Conservation (phyloP, 2,329 filamentous ascomycete genomes). For the Lachnellula cervina region DNA sequence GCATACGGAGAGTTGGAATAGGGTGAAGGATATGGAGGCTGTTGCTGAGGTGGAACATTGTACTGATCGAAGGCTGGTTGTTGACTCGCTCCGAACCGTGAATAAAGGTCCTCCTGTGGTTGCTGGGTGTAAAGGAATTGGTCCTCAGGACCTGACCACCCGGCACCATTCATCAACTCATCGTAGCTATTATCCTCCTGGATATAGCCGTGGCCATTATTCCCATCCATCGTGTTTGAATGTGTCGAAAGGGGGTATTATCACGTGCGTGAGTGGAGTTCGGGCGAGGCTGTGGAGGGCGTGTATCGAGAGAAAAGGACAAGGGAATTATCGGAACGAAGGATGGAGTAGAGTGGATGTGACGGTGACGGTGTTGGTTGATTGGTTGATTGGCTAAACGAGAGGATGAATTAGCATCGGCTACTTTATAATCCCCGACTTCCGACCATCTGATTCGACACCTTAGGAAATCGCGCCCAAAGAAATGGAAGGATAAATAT, state of each 20-base stretch:
- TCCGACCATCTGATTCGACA: neutral
- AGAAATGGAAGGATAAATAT: neutral
- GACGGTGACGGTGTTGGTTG: neutral
- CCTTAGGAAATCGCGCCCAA: neutral
- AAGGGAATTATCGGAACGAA: neutral
- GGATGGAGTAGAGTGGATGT: neutral
- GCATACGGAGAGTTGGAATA: constrained; percentile 28
- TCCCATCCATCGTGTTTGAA: constrained; percentile 24
- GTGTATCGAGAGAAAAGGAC: neutral
- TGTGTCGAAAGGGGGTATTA: neutral
- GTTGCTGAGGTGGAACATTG: constrained; percentile 23
- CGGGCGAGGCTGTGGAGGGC: neutral
- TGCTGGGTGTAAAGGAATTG: constrained; percentile 19
- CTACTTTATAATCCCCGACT: neutral
- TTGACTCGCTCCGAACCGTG: constrained; percentile 14
- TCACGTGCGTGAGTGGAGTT: constrained; percentile 9
- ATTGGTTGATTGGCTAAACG: constrained; percentile 26
- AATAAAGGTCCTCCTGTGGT: constrained; percentile 23
- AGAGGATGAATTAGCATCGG: constrained; percentile 25
- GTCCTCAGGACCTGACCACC: constrained; percentile 20
- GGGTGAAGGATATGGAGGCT: constrained; percentile 20
- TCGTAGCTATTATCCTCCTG: constrained; percentile 26
- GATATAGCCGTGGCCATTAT: constrained; percentile 24
- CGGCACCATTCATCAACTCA: constrained; percentile 23
- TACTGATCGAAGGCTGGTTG: constrained; percentile 24